A percentile compares a stretch with the other conserved stretches of the same genome.
phyloP scores from a whole-genome alignment of 306 rosid genomes.

The Trichosanthes cucumerina region DNA sequence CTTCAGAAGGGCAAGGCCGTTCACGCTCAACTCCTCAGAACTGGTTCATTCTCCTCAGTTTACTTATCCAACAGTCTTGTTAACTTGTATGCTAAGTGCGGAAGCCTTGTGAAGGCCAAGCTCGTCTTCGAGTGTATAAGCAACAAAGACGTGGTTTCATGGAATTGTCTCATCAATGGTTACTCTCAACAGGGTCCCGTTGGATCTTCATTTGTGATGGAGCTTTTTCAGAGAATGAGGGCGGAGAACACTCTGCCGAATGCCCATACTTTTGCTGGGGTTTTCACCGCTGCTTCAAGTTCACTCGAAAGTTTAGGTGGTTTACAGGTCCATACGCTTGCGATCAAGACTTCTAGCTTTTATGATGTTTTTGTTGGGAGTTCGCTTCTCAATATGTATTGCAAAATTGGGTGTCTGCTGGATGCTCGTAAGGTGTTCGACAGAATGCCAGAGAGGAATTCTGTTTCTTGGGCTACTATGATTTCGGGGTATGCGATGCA shows the following conservation, averaged over 20 bases:
- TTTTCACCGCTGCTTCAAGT: slow-evolving; percentile 44
- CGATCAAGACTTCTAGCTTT: slow-evolving; percentile 35
- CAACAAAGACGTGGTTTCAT: slow-evolving; percentile 51
- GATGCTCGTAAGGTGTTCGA: slow-evolving; percentile 75
- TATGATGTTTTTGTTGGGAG: slow-evolving; percentile 69
- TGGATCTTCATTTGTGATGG: slow-evolving; percentile 22
- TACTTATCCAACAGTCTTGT: slow-evolving; percentile 47
- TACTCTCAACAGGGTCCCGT: slow-evolving; percentile 37
- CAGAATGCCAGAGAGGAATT: slow-evolving; percentile 45
- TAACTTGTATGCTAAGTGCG: slow-evolving; percentile 52
- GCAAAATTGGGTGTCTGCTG: slow-evolving; percentile 33
- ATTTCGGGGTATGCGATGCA: slow-evolving; percentile 58
- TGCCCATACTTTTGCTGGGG: slow-evolving; percentile 56
- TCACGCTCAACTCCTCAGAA: slow-evolving; percentile 48
- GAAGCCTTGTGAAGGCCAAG: slow-evolving; percentile 29
- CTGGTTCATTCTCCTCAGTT: slow-evolving; percentile 16
- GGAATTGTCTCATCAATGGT: slow-evolving; percentile 75
- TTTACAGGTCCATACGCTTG: slow-evolving; percentile 40
- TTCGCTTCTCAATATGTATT: slow-evolving; percentile 53
- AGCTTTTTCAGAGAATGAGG: slow-evolving; percentile 46
- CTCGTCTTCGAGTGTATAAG: slow-evolving; percentile 29
- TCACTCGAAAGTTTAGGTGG: slow-evolving; percentile 23
- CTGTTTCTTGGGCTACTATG: slow-evolving; percentile 78
- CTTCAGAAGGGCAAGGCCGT: slow-evolving; percentile 29
- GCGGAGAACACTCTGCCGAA: slow-evolving; percentile 32